A percentile compares a stretch with the other conserved stretches of the same genome.
These are phyloP conservation scores for Ceratocystis papillata DNA, from an alignment of 2,329 filamentous ascomycete species.

Conservation along the genomic window DNA sequence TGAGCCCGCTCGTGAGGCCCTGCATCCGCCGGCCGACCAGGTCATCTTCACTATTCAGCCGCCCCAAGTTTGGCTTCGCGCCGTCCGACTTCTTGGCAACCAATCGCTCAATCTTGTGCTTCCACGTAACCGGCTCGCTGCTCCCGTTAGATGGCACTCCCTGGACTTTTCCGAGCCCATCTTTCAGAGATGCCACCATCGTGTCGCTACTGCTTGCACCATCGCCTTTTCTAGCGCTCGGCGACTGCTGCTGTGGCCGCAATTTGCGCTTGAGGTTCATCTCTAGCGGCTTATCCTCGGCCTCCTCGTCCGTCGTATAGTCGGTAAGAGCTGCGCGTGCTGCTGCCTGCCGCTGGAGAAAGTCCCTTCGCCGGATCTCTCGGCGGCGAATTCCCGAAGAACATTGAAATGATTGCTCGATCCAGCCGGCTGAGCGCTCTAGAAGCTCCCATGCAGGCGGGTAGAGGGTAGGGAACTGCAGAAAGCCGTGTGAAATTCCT, in stretches of 20 bases:
- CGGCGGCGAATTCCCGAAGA: constrained; percentile 15
- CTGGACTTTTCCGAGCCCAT: constrained; percentile 26
- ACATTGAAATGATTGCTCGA: constrained; percentile 57
- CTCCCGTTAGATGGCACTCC: constrained; percentile 28
- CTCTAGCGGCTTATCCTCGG: constrained; percentile 72
- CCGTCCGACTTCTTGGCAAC: constrained; percentile 33
- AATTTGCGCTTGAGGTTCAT: constrained; percentile 39
- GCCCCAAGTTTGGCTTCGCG: constrained; percentile 36
- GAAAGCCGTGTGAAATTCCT: constrained; percentile 83
- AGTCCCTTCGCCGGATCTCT: constrained; percentile 15
- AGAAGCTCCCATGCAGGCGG: constrained; percentile 86
- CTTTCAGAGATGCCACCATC: constrained; percentile 25
- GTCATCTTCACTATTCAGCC: constrained; percentile 48
- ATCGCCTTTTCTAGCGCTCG: constrained; percentile 24
- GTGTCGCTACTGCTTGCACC: constrained; percentile 25
- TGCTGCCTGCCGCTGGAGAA: constrained; percentile 14
- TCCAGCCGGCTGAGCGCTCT: constrained; percentile 67
- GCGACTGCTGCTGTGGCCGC: constrained; percentile 22
- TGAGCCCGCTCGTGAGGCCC: constrained; percentile 44
- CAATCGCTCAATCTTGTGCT: constrained; percentile 26
- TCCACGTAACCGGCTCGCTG: constrained; percentile 28
- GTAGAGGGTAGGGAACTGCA: constrained; percentile 82
- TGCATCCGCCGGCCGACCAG: constrained; percentile 48
- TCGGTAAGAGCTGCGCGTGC: constrained; percentile 1
- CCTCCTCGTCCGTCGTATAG: constrained; percentile 30